Conservation (phyloP, 1,284 basidiomycete genomes). For the Chalciporus piperatoides region DNA sequence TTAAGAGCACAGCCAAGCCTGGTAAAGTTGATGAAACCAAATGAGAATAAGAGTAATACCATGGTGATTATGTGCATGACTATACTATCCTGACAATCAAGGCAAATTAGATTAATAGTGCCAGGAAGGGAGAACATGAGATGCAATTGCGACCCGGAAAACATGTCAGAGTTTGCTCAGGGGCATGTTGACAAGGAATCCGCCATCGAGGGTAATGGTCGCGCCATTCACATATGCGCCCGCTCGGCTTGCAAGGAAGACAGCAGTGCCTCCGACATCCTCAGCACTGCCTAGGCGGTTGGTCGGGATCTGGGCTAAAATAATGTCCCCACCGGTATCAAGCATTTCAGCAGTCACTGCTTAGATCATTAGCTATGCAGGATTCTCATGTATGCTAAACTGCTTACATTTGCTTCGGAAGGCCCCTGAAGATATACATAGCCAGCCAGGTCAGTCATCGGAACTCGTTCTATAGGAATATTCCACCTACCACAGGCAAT, state of each 20-base stretch:
- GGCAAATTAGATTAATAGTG: neutral
- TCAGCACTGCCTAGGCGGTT: constrained; percentile 58
- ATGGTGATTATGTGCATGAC: constrained; percentile 3
- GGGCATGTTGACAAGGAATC: constrained; percentile 37
- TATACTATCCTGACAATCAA: constrained; percentile 2
- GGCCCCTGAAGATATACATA: constrained; percentile 32
- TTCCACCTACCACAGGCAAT: constrained; percentile 56
- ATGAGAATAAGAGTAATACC: constrained; percentile 3
- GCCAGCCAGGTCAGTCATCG: neutral
- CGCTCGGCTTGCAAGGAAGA: constrained; percentile 59
- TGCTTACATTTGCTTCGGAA: constrained; percentile 50
- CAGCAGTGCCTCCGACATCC: constrained; percentile 59
- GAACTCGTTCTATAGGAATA: neutral
- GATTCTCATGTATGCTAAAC: neutral
- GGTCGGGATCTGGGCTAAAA: constrained; percentile 48
- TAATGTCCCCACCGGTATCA: constrained; percentile 43
- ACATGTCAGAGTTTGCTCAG: constrained; percentile 24
- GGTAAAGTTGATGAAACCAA: constrained; percentile 2
- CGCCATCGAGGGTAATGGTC: constrained; percentile 60
- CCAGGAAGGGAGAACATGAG: neutral
- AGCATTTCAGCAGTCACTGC: constrained; percentile 63
- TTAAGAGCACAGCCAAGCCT: neutral
- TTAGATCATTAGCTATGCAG: neutral
- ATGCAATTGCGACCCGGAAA: neutral
- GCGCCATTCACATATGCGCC: constrained; percentile 64